phyloP scores from a whole-genome alignment of 75 land plant species.

The Cunninghamia lanceolata region DNA sequence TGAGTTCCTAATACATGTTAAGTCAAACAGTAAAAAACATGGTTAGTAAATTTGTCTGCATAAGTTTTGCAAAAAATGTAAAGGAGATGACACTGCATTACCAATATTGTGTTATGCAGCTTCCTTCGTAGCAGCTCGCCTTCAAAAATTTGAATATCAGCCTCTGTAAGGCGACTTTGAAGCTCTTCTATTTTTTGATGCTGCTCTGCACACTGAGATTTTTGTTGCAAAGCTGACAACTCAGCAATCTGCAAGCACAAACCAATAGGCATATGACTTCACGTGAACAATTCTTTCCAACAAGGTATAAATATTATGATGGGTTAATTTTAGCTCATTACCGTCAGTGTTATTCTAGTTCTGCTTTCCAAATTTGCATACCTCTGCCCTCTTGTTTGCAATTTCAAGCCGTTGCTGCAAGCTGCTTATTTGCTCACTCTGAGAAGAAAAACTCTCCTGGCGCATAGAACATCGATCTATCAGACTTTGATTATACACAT shows the following conservation, averaged over 20 bases:
- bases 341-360: neutral
- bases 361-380: constrained; percentile 3
- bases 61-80: neutral
- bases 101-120: constrained; percentile 93
- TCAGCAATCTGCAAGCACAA: constrained; percentile 36
- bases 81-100: constrained; percentile 13
- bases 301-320: neutral
- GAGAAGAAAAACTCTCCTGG: constrained; percentile 73
- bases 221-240: constrained; percentile 24
- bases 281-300: neutral
- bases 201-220: constrained; percentile 41
- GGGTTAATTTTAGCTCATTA: neutral
- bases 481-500: neutral
- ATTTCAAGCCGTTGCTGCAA: constrained; percentile 62
- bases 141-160: constrained; percentile 59
- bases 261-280: neutral
- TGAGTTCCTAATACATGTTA: constrained; percentile 64
- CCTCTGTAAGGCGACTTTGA: constrained; percentile 51
- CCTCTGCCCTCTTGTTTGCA: constrained; percentile 68
- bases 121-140: constrained; percentile 78
- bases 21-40: neutral
- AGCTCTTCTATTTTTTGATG: constrained; percentile 38
- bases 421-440: constrained; percentile 46
- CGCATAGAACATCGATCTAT: neutral
- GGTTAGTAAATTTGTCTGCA: neutral